Conservation (phyloP, 352 stramenopile genomes). For the Peronospora farinosa region DNA sequence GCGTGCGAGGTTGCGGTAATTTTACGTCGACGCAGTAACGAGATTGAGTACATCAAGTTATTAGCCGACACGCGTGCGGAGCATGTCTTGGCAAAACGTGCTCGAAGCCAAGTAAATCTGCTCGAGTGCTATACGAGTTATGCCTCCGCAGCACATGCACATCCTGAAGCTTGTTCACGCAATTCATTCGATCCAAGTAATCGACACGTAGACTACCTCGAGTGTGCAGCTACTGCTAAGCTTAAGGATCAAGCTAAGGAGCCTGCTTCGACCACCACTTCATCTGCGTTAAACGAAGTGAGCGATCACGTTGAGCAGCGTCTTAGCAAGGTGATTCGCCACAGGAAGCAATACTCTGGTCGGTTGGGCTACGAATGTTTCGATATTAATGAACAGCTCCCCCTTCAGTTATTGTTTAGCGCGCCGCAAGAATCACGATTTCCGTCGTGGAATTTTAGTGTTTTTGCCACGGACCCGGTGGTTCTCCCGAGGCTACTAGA, state of each 20-base stretch:
- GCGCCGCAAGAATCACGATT: conserved; percentile 27
- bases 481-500: conserved; percentile 49
- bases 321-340: conserved; percentile 11
- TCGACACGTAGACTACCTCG: conserved; percentile 33
- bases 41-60: conserved; percentile 88
- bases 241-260: conserved; percentile 19
- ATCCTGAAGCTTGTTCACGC: conserved; percentile 45
- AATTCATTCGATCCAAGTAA: conserved; percentile 57
- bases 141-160: conserved; percentile 36
- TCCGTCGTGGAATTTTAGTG: conserved; percentile 75
- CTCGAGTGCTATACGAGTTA: conserved; percentile 75
- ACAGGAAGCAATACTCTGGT: conserved; percentile 22
- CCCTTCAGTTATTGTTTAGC: conserved; percentile 22
- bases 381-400: conserved; percentile 8
- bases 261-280: not conserved
- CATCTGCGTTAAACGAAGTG: conserved; percentile 1
- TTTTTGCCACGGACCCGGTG: conserved; percentile 56
- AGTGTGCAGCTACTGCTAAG: conserved; percentile 28
- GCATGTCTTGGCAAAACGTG: conserved; percentile 61
- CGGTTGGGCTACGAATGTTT: conserved; percentile 31
- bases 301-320: conserved; percentile 16
- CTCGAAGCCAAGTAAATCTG: conserved; percentile 70
- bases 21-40: conserved; percentile 68
- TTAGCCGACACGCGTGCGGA: conserved; percentile 71
- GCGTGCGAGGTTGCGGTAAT: conserved; percentile 83